Evolutionary conservation across 2,329 filamentous ascomycete genomes (phyloP).

Genomic region (Apiospora pterosperma): DNA sequence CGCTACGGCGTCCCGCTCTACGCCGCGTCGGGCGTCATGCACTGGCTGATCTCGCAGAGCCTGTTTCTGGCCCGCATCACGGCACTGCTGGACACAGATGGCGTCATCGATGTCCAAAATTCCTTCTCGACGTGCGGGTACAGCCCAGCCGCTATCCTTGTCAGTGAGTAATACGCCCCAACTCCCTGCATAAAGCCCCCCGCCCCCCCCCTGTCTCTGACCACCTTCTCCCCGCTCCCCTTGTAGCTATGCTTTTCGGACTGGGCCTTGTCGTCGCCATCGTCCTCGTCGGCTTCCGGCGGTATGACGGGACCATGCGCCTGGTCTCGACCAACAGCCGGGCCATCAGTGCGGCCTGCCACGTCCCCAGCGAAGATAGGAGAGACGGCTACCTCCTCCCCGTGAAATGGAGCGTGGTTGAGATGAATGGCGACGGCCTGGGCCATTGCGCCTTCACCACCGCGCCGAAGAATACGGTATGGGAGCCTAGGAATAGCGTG

Average conservation of each 20-base stretch:
- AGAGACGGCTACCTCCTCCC: slow-evolving; percentile 20
- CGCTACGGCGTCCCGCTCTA: slow-evolving; percentile 39
- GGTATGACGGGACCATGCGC: slow-evolving; percentile 28
- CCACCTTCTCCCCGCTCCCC: background rate
- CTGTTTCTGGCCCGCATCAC: slow-evolving; percentile 39
- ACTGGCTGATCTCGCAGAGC: slow-evolving; percentile 47
- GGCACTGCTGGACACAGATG: slow-evolving; percentile 18
- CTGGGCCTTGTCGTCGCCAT: slow-evolving; percentile 12
- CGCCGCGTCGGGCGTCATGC: slow-evolving; percentile 31
- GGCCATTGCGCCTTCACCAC: too few relatives aligned
- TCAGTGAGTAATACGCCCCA: slow-evolving; percentile 18
- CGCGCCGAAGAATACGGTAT: background rate
- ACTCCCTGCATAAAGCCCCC: too few relatives aligned
- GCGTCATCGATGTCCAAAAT: slow-evolving; percentile 16
- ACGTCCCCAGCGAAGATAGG: slow-evolving; percentile 17
- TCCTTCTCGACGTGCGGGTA: slow-evolving; percentile 29
- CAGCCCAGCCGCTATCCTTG: slow-evolving; percentile 25
- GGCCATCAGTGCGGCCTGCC: slow-evolving; percentile 28
- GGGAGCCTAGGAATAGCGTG: too few relatives aligned
- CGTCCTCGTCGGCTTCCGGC: slow-evolving; percentile 18
- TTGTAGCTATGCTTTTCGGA: background rate
- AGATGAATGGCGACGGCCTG: too few relatives aligned
- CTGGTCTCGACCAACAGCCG: slow-evolving; percentile 28
- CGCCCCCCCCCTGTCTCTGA: too few relatives aligned
- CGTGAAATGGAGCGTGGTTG: slow-evolving; percentile 23